Percentiles rank a stretch among this genome's conserved stretches.
Conservation (phyloP, 2,329 filamentous ascomycete species). For the Cladosporium sp. region DNA sequence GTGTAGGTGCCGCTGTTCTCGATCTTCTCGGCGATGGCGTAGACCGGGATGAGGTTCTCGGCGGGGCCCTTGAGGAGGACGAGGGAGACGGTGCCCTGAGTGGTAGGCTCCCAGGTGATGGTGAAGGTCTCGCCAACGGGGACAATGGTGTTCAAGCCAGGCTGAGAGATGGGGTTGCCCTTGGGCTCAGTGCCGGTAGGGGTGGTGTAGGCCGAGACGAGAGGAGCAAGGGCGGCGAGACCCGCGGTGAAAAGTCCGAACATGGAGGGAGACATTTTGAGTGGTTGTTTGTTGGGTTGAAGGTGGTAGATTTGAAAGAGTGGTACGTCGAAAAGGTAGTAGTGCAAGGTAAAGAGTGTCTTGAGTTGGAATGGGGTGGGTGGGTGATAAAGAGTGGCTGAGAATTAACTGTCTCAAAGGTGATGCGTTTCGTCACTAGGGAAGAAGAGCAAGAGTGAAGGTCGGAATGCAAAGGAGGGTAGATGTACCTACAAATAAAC, state of each 20-base stretch:
- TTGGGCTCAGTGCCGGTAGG: constrained; percentile 36
- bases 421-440: not conserved
- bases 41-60: constrained; percentile 55
- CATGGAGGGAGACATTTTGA: constrained; percentile 34
- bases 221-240: constrained; percentile 52
- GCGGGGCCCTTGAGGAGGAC: constrained; percentile 62
- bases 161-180: constrained; percentile 59
- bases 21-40: constrained; percentile 55
- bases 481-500: constrained; percentile 16
- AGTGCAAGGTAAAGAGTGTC: constrained; percentile 26
- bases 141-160: constrained; percentile 55
- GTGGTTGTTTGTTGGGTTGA: constrained; percentile 11
- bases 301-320: not conserved
- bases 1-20: constrained; percentile 57
- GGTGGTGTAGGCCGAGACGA: constrained; percentile 50
- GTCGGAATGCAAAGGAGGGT: constrained; percentile 1
- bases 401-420: constrained; percentile 29
- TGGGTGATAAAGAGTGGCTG: constrained; percentile 32
- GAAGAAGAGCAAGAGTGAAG: not conserved
- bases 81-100: constrained; percentile 56
- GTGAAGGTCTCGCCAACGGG: constrained; percentile 58
- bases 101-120: constrained; percentile 60
- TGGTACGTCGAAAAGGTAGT: not conserved
- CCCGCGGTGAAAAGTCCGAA: constrained; percentile 56
- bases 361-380: constrained; percentile 18